These are phyloP conservation scores for Picea mariana DNA, from an alignment of 83 land plant genomes.

Conservation along the genomic window DNA sequence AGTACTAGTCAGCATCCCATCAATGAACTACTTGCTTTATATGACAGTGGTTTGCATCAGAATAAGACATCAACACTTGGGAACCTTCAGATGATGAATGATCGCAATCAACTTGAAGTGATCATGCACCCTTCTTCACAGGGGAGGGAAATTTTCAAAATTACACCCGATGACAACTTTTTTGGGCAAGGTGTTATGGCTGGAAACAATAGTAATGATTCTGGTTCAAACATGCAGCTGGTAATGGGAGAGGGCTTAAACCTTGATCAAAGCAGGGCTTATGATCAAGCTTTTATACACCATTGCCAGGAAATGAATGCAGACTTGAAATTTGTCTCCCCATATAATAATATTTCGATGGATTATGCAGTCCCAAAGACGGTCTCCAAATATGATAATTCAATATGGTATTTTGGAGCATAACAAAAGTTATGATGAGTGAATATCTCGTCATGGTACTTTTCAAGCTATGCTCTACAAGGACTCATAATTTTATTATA, in stretches of 20 bases:
- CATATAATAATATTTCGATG: not conserved
- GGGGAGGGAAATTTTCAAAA: slow-evolving; percentile 8
- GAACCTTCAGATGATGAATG: not conserved
- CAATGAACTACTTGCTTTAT: slow-evolving; percentile 14
- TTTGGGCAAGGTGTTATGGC: slow-evolving; percentile 25
- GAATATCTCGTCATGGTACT: too few species aligned
- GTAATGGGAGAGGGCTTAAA: slow-evolving; percentile 13
- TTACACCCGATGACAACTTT: slow-evolving; percentile 23
- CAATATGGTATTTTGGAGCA: too few species aligned
- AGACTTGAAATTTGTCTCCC: slow-evolving; percentile 10
- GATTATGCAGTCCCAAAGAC: too few species aligned
- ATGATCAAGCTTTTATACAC: slow-evolving; percentile 16
- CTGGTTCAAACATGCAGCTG: slow-evolving; percentile 5
- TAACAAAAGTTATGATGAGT: too few species aligned
- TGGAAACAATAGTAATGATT: slow-evolving; percentile 9
- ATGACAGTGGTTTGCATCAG: slow-evolving; percentile 15
- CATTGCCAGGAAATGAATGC: slow-evolving; percentile 12
- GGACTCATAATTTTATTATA: too few species aligned
- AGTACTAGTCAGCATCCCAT: not conserved
- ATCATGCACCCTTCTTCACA: not conserved
- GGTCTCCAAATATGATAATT: too few species aligned
- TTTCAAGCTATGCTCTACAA: too few species aligned
- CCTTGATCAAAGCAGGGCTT: slow-evolving; percentile 15
- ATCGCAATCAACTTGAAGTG: not conserved
- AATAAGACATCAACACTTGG: slow-evolving; percentile 6